These are phyloP conservation scores for Globisporangium emineosum DNA, from an alignment of 352 stramenopile species.

Conservation along the genomic window DNA sequence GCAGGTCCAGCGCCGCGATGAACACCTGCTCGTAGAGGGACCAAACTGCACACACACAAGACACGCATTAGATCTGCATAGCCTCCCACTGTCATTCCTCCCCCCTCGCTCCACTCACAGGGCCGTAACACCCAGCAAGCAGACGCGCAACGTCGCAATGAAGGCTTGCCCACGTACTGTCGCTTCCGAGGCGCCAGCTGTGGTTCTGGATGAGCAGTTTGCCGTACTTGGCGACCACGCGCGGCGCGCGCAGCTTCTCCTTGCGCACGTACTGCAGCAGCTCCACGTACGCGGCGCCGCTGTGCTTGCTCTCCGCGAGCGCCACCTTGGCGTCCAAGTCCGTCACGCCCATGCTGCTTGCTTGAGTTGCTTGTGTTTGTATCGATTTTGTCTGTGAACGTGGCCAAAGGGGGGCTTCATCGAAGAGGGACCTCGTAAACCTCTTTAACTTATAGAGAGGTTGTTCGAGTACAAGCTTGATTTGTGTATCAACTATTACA, in stretches of 20 bases:
- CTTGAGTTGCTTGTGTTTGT: not conserved
- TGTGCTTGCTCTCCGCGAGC: slow-evolving; percentile 30
- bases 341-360: slow-evolving; percentile 26
- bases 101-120: slow-evolving; percentile 4
- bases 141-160: not conserved
- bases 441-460: too few relatives aligned
- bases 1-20: slow-evolving; percentile 55
- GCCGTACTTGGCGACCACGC: slow-evolving; percentile 36
- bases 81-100: not conserved
- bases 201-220: slow-evolving; percentile 47
- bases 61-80: not conserved
- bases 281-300: slow-evolving; percentile 32
- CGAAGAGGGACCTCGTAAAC: too few relatives aligned
- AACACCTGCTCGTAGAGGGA: slow-evolving; percentile 68
- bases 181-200: slow-evolving; percentile 47
- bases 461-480: too few relatives aligned
- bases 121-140: not conserved
- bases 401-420: not conserved
- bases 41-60: slow-evolving; percentile 34
- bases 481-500: too few relatives aligned
- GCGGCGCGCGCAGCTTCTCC: slow-evolving; percentile 52
- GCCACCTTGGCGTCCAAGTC: slow-evolving; percentile 46
- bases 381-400: not conserved
- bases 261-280: slow-evolving; percentile 54
- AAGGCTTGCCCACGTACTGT: slow-evolving; percentile 23